These are phyloP conservation scores for Mycena amicta DNA, from an alignment of 768 basidiomycete species.

Conservation along the genomic window DNA sequence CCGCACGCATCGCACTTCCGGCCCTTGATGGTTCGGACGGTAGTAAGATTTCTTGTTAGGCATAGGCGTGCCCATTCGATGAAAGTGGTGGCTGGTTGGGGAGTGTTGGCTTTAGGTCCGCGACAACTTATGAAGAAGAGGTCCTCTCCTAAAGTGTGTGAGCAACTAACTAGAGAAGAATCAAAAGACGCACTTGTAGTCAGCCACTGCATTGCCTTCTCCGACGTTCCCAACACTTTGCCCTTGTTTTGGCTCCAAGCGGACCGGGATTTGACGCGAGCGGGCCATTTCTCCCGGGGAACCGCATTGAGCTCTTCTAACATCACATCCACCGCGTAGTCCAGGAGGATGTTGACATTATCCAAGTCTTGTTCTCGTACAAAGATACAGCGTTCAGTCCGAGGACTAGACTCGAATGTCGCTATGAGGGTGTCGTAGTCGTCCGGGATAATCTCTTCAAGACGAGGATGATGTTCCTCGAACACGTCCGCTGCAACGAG, in stretches of 20 bases:
- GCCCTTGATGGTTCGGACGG: not conserved
- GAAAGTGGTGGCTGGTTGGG: too few relatives aligned
- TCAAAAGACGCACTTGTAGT: too few relatives aligned
- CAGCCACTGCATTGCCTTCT: not conserved
- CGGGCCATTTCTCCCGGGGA: not conserved
- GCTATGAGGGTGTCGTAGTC: too few relatives aligned
- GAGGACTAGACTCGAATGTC: too few relatives aligned
- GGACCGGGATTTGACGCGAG: not conserved
- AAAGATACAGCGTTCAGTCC: not conserved
- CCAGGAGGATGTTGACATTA: not conserved
- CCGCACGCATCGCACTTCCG: not conserved
- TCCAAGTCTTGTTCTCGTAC: not conserved
- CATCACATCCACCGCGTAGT: not conserved
- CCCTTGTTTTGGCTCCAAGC: not conserved
- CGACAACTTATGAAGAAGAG: too few relatives aligned
- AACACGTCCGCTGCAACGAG: not conserved
- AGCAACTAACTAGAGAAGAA: too few relatives aligned
- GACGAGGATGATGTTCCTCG: too few relatives aligned
- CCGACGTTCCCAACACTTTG: not conserved
- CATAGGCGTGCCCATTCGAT: too few relatives aligned
- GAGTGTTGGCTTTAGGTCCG: too few relatives aligned
- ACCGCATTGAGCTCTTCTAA: not conserved
- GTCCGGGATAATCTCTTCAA: too few relatives aligned
- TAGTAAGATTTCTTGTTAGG: too few relatives aligned
- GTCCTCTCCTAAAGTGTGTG: too few relatives aligned